Evolutionary conservation across 495 filamentous ascomycete species (phyloP), one percentile per base, ranked within the genome.

Genomic region (Trichoderma asperelloides): DNA sequence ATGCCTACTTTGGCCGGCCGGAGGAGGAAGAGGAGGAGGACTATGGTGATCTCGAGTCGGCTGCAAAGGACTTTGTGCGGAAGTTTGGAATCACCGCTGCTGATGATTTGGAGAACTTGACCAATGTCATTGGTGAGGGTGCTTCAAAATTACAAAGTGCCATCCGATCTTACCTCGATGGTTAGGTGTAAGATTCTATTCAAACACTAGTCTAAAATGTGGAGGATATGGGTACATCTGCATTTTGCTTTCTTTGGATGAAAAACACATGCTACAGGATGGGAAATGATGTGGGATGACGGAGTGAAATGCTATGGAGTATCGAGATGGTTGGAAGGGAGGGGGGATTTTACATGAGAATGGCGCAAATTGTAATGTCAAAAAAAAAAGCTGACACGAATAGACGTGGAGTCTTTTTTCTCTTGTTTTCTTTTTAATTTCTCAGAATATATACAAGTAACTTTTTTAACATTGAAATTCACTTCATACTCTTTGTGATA

Each of bases 1-100:
- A 97, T 78, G 89, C 89, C 67, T 98, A 98, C 81, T 98, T 98
- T 77, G 95, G 95, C 66, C 89, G 93, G 39, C 88, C 92, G 11
- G 86, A 89, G 66, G 85, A 87, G 4, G 92, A 96, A 63, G 69
- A 79, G 27, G 78, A 73, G 0, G 87, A 88, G 33, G 89, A 91
- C 41, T 96, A 96, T 69, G 91, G 92, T 18, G 92, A 96, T 72
- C 77, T 98, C 66, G 95, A 98, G 77, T 81, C 77, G n/a, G 92
- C 92, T 0, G 95, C 95, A 27, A 95, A 90, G 80, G 96, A 98
- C 76, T 94, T 98, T 77, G 86, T 97, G 25, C 85, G 96, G 63
- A 91, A 90, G 71, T 98, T 98, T 73, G 95, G 95, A 3, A 89
- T 96, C 69, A 98, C 94, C 2, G 93, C 94, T 43, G 92, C 91